Base-by-base conservation (phyloP, 1,284 basidiomycete genomes). In the Ganoderma leucocontextum region DNA sequence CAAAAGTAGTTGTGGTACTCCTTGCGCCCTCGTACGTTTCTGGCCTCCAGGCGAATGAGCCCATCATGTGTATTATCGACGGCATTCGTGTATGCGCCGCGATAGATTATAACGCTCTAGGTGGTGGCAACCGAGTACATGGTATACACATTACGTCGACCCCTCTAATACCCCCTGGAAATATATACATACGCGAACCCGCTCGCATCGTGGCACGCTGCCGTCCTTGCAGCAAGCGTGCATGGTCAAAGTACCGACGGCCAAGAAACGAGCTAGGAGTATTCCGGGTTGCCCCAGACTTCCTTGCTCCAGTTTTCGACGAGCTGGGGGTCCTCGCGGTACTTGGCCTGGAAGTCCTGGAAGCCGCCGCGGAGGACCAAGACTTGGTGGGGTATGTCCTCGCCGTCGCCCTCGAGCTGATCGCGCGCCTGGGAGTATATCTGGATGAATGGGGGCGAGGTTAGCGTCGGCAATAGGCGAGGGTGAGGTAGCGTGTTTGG, bases 261-360 rank as follows among this genome's bases (percentile, higher is more conserved):
- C 6, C 47, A 53, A 38, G 35, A 22, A 35, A 41, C 35, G 38
- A 33, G 19, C 35, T 55, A 72, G 35, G 69, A 57, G 39, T 63
- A 73, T 59, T 73, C 70, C 7, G 70, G 69, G 66, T 70, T 70
- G 25, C 75, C 83, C 90, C 90, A 91, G 13, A 87, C 80, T 22
- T 87, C 84, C 70, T 86, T 83, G 65, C 89, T 87, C 89, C 89
- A 95, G 64, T 91, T 90, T 78, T 94, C 93, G 15, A 95, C 87
- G 17, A 95, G 85, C 38, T 82, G 77, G 13, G 89, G 84, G 76
- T 95, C 91, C 68, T 91, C 81, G 88, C 86, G 91, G 83, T 85
- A 93, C 72, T 86, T 86, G 17, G 80, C 79, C 74, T 93, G 92
- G 76, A 94, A 95, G 62, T 83, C 83, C 10, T 84, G 80, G 78